These are phyloP conservation scores for Myxozyma sirexii DNA, from an alignment of 805 yeast species.

Conservation along the genomic window DNA sequence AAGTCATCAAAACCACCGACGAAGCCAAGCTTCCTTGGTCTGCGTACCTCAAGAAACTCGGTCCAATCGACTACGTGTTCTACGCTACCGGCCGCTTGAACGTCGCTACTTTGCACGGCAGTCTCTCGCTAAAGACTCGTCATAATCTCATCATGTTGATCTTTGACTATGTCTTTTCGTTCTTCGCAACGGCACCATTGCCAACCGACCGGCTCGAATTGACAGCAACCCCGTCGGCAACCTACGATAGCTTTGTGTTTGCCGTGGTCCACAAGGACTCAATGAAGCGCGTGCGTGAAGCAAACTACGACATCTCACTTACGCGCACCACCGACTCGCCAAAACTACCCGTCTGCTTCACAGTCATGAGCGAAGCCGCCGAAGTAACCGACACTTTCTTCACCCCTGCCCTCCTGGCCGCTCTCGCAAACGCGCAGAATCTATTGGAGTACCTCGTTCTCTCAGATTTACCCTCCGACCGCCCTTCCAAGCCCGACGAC, in stretches of 20 bases:
- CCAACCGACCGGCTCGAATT: conserved; percentile 62
- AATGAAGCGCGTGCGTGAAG: conserved; percentile 75
- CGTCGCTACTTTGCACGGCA: conserved; percentile 62
- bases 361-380: conserved; percentile 84
- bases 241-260: conserved; percentile 70
- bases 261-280: conserved; percentile 82
- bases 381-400: conserved; percentile 74
- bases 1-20: conserved; percentile 23
- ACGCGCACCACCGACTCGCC: conserved; percentile 79
- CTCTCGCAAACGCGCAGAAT: conserved; percentile 49
- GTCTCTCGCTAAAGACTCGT: conserved; percentile 71
- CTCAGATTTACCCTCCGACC: conserved; percentile 80
- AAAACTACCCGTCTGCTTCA: conserved; percentile 69
- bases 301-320: conserved; percentile 78
- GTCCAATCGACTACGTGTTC: conserved; percentile 60
- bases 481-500: conserved; percentile 55
- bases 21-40: conserved; percentile 43
- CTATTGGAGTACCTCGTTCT: conserved; percentile 70
- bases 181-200: conserved; percentile 49
- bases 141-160: conserved; percentile 72
- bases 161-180: conserved; percentile 63
- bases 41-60: conserved; percentile 54
- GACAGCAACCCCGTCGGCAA: conserved; percentile 56
- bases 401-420: conserved; percentile 48
- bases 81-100: conserved; percentile 90